Evolutionary conservation across 345 rosid species (phyloP), one percentile per base, ranked within the genome.

Genomic region (Linum trigynum): DNA sequence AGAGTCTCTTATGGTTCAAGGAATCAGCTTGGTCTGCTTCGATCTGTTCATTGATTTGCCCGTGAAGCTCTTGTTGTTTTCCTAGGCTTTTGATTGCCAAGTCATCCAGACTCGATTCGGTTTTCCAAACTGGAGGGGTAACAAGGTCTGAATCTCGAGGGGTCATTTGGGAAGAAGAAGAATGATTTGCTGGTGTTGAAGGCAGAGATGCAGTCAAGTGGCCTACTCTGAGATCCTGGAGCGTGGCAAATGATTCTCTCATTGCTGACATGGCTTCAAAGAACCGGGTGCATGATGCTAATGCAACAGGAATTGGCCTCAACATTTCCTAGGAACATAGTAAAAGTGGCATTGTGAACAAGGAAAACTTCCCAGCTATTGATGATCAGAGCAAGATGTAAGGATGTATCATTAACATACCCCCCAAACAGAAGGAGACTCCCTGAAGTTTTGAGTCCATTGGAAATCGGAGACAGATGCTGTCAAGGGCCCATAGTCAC

Each of bases 201-300:
- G 87, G 88, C 62, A 79, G n/a, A n/a, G 91, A 74, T 32, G 83
- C 72, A 64, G 79, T 73, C 60, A 83, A 78, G 74, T 80, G 73
- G 57, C 95, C 96, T 50, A 83, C 96, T 73, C 99, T 78, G 73
- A 95, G 75, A 55, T 85, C 79, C 77, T 89, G 96, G 16, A 95
- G 97, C 3, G 95, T 82, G 38, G 96, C 82, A 32, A 95, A 89
- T 48, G 99, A 95, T 78, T 95, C 99, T 82, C 99, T 87, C 95
- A 89, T 89, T 32, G 97, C 99, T 32, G 97, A 84, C 99, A 91
- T 88, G 56, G 99, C 99, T 73, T 95, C 97, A 41, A 95, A 95
- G 79, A 90, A 91, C 68, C 97, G 77, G 42, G 99, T 88, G 77
- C 96, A 91, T 15, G 99, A 95, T 66, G 99, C 99, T 69, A 95